Evolutionary conservation across 345 rosid genomes (phyloP), one percentile per base, ranked within the genome.

Genomic region (Euphorbia pulcherrima): DNA sequence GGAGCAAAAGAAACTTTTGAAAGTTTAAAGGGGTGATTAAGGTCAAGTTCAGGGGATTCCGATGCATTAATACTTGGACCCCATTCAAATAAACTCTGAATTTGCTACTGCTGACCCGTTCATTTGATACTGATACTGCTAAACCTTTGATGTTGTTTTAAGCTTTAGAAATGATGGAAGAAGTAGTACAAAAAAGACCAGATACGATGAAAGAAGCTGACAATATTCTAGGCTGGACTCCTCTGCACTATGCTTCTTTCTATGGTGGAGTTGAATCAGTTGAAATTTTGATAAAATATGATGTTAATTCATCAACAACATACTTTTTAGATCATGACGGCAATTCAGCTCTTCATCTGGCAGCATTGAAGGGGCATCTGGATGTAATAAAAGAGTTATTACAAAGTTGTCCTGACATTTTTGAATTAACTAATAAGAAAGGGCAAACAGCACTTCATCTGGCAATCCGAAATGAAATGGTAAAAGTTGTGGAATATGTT

Each of bases 361-460:
- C 47, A 41, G 47, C 47, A 8, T 41, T 41, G 8, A 16, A 16
- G 13, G 13, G 47, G 6, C 4, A 41, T 1, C 8, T 41, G 13
- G 13, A 41, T 4, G 47, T 41, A 7, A 8, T 41, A 41, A 41
- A 41, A 41, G 47, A 41, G 47, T 1, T 41, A 41, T 2, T 41
- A 41, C 47, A 41, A 41, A 41, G 4, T 41, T 41, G 47, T 41
- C 47, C 47, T 41, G 47, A 41, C 47, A 41, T 11, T 41, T 41
- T 11, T 16, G 47, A 41, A 41, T 40, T 79, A 16, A 37, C 72
- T 26, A 62, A 29, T 21, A 24, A 24, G 9, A 62, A 55, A 44
- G 72, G 70, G 8, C 68, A 67, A 21, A 75, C 67, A 5, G 75
- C 75, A 61, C 83, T 79, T 67, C 83, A 79, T 35, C 47, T 72